A percentile compares a stretch with the other conserved stretches of the same genome.
These are phyloP conservation scores for Lolium perenne DNA, from an alignment of 176 grass and related monocot genomes.

Conservation along the genomic window DNA sequence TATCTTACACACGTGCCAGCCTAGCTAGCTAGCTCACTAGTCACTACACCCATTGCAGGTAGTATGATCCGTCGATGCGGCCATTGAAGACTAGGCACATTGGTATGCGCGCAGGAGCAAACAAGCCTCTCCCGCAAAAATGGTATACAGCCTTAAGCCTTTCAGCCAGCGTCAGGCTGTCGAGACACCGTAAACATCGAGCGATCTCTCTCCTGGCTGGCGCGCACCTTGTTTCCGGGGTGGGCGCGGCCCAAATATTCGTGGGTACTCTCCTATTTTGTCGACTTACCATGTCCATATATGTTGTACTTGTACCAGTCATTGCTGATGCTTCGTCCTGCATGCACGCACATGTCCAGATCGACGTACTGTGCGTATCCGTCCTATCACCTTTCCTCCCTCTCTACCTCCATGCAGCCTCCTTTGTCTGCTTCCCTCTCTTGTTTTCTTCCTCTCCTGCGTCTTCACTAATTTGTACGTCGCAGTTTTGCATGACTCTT, in stretches of 20 bases:
- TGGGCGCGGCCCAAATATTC: not conserved
- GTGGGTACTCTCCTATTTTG: constrained; percentile 18
- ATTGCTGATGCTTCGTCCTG: not conserved
- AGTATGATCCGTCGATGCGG: too few relatives aligned
- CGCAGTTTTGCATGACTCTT: too few relatives aligned
- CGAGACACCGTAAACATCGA: not conserved
- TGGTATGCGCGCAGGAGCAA: not conserved
- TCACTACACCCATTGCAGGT: not conserved
- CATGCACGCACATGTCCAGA: not conserved
- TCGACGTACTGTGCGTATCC: not conserved
- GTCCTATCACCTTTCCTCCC: not conserved
- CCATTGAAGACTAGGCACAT: not conserved
- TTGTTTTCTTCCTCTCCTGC: constrained; percentile 8
- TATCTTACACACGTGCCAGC: not conserved
- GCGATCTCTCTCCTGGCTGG: not conserved
- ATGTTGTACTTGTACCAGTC: constrained; percentile 18
- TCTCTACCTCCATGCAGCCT: not conserved
- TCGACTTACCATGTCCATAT: constrained; percentile 8
- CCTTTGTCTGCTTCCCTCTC: not conserved
- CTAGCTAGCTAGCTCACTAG: not conserved
- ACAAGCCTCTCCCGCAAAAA: not conserved
- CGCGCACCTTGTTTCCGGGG: not conserved
- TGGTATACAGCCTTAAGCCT: not conserved
- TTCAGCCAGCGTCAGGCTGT: not conserved
- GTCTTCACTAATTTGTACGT: too few relatives aligned